These are phyloP conservation scores for Peronosclerospora sorghi DNA, from an alignment of 352 stramenopile genomes.

Conservation along the genomic window DNA sequence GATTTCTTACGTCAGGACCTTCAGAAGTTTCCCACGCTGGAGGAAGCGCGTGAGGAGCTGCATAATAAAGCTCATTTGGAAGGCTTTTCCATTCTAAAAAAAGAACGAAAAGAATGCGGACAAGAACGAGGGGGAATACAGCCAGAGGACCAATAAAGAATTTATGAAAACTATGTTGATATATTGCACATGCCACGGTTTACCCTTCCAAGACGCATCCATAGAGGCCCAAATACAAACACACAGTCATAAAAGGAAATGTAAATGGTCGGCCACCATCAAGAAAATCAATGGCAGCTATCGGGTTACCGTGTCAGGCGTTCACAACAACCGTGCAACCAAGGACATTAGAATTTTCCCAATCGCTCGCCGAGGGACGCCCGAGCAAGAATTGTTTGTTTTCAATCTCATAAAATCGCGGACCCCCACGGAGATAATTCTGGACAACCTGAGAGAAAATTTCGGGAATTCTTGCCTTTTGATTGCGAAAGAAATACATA, in stretches of 20 bases:
- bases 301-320: neutral
- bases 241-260: neutral
- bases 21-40: neutral
- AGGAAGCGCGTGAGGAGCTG: neutral
- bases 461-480: neutral
- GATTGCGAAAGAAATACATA: neutral
- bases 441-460: neutral
- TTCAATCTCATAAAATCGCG: neutral
- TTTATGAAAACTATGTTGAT: neutral
- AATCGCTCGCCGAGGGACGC: neutral
- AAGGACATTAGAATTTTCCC: neutral
- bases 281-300: neutral
- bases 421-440: neutral
- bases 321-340: neutral
- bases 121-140: neutral
- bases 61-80: neutral
- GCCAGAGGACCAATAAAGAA: neutral
- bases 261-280: neutral
- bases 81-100: neutral
- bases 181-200: neutral
- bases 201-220: neutral
- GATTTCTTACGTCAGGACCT: neutral
- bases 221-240: neutral
- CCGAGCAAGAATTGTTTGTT: neutral
- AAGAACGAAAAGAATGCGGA: neutral